Evolutionary conservation across 2,329 filamentous ascomycete genomes (phyloP).

Genomic region (Colletotrichum spaethianum): DNA sequence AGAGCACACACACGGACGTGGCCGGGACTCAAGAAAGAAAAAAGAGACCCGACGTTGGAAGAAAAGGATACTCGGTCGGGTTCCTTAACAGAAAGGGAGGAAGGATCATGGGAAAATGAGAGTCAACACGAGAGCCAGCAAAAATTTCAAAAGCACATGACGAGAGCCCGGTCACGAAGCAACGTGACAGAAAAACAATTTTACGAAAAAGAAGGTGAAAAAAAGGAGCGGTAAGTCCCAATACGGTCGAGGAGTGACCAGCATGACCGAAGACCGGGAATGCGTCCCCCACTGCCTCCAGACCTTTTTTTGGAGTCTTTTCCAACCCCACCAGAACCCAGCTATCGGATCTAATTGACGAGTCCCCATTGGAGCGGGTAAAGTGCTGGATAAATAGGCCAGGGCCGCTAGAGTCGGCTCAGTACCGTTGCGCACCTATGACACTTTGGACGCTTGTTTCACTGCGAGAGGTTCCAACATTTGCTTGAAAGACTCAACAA

Average conservation of each 20-base stretch:
- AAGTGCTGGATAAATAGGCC: slow-evolving; percentile 37
- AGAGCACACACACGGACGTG: not conserved
- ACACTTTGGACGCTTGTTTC: slow-evolving; percentile 7
- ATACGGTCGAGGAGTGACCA: slow-evolving; percentile 6
- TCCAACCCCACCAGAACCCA: slow-evolving; percentile 26
- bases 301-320: slow-evolving; percentile 10
- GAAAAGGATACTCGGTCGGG: not conserved
- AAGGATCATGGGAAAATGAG: not conserved
- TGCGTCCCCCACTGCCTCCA: slow-evolving; percentile 1
- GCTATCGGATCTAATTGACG: slow-evolving; percentile 21
- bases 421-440: slow-evolving; percentile 40
- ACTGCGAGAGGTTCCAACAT: not conserved
- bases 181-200: slow-evolving; percentile 2
- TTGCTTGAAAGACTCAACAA: not conserved
- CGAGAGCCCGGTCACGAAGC: not conserved
- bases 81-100: slow-evolving; percentile 17
- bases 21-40: not conserved
- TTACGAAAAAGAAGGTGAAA: not conserved
- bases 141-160: slow-evolving; percentile 24
- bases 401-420: slow-evolving; percentile 32
- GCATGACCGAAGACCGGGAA: slow-evolving; percentile 14
- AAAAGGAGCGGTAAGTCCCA: slow-evolving; percentile 32
- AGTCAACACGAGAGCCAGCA: slow-evolving; percentile 1
- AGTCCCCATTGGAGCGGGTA: slow-evolving; percentile 38
- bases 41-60: not conserved